A percentile compares a stretch with the other conserved stretches of the same genome.
Conservation (phyloP, 129 eudicot genomes). For the Artemisia argyi region DNA sequence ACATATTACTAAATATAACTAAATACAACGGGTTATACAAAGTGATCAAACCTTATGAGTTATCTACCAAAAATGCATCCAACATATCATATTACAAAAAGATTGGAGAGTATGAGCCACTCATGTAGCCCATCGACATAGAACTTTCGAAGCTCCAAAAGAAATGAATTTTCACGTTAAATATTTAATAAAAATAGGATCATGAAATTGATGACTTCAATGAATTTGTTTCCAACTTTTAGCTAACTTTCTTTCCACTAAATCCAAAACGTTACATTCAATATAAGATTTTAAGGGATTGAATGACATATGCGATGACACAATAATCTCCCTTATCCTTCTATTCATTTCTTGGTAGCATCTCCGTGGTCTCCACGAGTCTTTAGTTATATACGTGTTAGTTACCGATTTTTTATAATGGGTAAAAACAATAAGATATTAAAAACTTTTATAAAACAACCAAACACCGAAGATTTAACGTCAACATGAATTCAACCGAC, state of each 20-base stretch:
- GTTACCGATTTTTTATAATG: too few species aligned
- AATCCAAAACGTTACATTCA: not conserved
- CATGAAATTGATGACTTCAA: not conserved
- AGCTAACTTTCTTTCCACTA: not conserved
- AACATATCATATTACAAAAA: too few species aligned
- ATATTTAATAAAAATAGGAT: not conserved
- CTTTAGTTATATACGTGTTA: too few species aligned
- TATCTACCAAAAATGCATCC: too few species aligned
- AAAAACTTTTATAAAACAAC: too few species aligned
- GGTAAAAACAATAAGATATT: too few species aligned
- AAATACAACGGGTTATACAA: too few species aligned
- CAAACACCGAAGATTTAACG: too few species aligned
- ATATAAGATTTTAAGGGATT: not conserved
- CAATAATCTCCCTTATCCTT: not conserved
- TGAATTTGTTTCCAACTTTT: not conserved
- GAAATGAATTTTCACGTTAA: not conserved
- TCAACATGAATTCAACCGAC: too few species aligned
- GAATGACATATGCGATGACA: slow-evolving; percentile 7
- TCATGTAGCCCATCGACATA: not conserved
- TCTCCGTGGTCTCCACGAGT: not conserved
- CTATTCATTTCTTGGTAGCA: not conserved
- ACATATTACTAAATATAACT: too few species aligned
- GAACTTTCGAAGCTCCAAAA: not conserved
- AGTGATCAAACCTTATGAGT: too few species aligned
- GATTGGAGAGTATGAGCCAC: not conserved